Conservation (phyloP, 2,329 filamentous ascomycete species). For the Exophiala dermatitidis region DNA sequence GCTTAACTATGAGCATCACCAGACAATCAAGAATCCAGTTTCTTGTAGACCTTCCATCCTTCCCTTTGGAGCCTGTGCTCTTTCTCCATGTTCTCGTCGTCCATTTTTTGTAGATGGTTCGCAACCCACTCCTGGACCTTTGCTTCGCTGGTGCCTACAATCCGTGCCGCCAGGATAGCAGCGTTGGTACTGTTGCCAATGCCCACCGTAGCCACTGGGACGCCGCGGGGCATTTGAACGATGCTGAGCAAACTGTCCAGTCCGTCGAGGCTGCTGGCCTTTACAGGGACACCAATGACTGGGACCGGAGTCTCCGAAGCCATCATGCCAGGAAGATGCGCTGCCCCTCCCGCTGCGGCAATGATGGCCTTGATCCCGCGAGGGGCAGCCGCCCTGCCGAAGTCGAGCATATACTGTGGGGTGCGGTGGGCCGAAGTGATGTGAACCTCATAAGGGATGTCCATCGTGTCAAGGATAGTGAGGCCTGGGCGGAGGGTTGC, state of each 20-base stretch:
- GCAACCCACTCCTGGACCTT: conserved; percentile 22
- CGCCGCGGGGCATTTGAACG: conserved; percentile 64
- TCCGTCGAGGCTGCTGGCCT: conserved; percentile 60
- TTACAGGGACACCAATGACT: conserved; percentile 65
- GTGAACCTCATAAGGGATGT: conserved; percentile 30
- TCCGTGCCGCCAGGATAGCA: conserved; percentile 57
- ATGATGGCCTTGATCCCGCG: conserved; percentile 61
- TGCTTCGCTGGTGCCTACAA: conserved; percentile 43
- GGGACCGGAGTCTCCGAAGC: conserved; percentile 60
- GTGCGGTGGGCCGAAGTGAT: conserved; percentile 53
- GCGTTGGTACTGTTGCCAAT: conserved; percentile 70
- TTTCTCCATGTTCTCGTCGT: conserved; percentile 27
- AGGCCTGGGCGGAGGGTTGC: conserved; percentile 29
- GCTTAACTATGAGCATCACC: too few species aligned
- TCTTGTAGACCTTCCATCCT: conserved; percentile 28
- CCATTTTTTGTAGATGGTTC: conserved; percentile 26
- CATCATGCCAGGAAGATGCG: conserved; percentile 61
- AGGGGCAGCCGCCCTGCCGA: conserved; percentile 53
- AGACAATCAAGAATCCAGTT: conserved; percentile 15
- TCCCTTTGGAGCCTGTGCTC: conserved; percentile 21
- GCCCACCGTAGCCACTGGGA: conserved; percentile 62
- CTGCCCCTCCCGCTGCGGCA: conserved; percentile 62
- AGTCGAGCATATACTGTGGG: conserved; percentile 55
- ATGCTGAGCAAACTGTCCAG: conserved; percentile 59
- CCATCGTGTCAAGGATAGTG: conserved; percentile 29